Conservation (phyloP, 2,329 filamentous ascomycete species). For the Westerdykella ornata region DNA sequence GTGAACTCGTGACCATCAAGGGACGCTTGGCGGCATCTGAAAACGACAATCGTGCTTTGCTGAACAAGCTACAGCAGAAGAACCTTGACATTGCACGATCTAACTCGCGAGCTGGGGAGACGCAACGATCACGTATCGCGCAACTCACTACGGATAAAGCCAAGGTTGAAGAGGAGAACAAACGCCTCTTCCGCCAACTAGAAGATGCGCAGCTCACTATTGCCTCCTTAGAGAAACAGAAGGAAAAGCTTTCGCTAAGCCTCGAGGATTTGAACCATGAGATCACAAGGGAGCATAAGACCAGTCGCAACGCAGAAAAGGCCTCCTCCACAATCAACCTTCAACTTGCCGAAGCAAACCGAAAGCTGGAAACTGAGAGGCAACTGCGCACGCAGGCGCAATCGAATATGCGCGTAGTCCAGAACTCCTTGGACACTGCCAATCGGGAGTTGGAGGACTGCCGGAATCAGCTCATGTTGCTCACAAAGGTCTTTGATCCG, state of each 20-base stretch:
- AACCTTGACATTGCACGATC: constrained; percentile 92
- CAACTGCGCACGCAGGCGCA: constrained; percentile 82
- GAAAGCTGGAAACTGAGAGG: constrained; percentile 82
- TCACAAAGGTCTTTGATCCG: constrained; percentile 84
- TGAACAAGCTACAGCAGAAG: constrained; percentile 97
- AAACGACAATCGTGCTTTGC: constrained; percentile 88
- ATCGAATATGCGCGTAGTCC: constrained; percentile 72
- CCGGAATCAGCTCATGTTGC: constrained; percentile 68
- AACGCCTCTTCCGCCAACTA: constrained; percentile 73
- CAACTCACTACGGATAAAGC: constrained; percentile 76
- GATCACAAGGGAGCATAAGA: constrained; percentile 81
- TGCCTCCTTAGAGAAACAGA: constrained; percentile 82
- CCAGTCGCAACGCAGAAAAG: constrained; percentile 84
- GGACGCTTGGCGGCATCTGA: constrained; percentile 85
- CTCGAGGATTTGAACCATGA: constrained; percentile 92
- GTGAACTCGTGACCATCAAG: constrained; percentile 85
- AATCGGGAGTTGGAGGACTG: constrained; percentile 76
- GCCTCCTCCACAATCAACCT: constrained; percentile 69
- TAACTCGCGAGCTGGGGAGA: constrained; percentile 76
- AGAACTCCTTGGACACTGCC: constrained; percentile 68
- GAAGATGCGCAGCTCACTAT: constrained; percentile 78
- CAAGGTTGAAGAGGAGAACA: constrained; percentile 74
- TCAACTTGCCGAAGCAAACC: constrained; percentile 82
- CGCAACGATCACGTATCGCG: constrained; percentile 67
- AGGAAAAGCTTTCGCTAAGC: constrained; percentile 82